Conservation (phyloP, 805 yeast genomes). For the Metschnikowia similis region DNA sequence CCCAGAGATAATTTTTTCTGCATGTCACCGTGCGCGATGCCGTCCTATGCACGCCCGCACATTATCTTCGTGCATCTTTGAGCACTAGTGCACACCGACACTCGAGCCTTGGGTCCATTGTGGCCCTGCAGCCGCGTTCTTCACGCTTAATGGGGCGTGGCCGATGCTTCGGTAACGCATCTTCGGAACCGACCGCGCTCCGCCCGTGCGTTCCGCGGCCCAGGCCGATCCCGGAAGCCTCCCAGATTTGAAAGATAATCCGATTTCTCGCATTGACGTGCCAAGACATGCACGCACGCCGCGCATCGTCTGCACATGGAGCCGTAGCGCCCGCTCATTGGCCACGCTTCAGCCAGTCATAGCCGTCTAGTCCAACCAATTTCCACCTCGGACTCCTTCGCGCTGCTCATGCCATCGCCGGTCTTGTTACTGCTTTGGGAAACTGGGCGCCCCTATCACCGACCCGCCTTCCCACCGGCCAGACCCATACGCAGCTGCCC, state of each 20-base stretch:
- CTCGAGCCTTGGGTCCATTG: neutral
- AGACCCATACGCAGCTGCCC: no score
- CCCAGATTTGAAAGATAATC: conserved; percentile 1
- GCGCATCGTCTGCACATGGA: neutral
- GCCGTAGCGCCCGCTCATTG: neutral
- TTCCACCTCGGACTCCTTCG: neutral
- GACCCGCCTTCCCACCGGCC: no score
- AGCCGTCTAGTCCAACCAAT: neutral
- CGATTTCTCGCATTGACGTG: neutral
- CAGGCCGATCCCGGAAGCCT: neutral
- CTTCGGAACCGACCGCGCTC: neutral
- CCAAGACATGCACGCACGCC: neutral
- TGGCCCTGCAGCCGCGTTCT: neutral
- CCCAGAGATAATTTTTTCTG: conserved; percentile 2
- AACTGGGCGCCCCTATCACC: no score
- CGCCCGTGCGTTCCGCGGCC: neutral
- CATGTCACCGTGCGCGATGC: conserved; percentile 1
- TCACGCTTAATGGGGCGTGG: neutral
- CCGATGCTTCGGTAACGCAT: neutral
- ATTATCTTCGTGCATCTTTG: neutral
- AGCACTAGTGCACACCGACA: neutral
- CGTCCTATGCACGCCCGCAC: neutral
- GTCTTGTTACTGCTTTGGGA: no score
- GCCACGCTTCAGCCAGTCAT: conserved; percentile 1
- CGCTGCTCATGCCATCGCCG: no score